phyloP scores from a whole-genome alignment of 768 basidiomycete genomes.

The Naematelia aurantialba region DNA sequence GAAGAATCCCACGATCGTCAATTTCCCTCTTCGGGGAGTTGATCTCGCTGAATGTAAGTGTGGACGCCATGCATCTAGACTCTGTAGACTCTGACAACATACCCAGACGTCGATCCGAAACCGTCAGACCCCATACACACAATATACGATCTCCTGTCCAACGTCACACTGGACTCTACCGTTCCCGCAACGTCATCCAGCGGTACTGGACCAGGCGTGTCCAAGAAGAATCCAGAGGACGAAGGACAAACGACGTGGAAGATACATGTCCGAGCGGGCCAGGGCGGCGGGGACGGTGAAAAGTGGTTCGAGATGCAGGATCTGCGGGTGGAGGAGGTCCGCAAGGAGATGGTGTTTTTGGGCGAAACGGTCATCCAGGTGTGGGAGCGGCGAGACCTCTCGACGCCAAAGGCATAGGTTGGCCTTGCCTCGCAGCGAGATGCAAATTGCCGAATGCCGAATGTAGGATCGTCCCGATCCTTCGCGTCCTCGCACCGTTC shows the following conservation, averaged over 20 bases:
- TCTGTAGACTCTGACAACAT: conserved; percentile 6
- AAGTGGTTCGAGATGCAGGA: conserved; percentile 98
- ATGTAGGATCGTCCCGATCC: background rate
- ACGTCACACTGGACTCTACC: conserved; percentile 90
- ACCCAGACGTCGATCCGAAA: conserved; percentile 69
- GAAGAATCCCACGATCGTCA: conserved; percentile 98
- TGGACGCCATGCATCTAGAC: conserved; percentile 8
- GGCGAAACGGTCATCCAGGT: conserved; percentile 95
- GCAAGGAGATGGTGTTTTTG: conserved; percentile 95
- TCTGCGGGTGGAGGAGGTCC: conserved; percentile 90
- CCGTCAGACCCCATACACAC: conserved; percentile 59
- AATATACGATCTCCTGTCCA: conserved; percentile 89
- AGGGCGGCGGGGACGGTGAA: conserved; percentile 68
- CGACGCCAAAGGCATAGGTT: conserved; percentile 10
- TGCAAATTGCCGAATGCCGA: no score
- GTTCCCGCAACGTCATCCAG: conserved; percentile 77
- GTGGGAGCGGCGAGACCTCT: conserved; percentile 48
- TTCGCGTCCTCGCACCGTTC: background rate
- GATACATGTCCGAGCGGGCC: conserved; percentile 54
- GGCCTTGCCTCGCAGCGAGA: no score
- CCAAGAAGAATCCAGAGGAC: conserved; percentile 26
- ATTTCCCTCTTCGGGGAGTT: conserved; percentile 87
- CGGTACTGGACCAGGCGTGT: conserved; percentile 40
- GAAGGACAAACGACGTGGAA: conserved; percentile 95
- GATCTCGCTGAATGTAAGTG: conserved; percentile 86